These are phyloP conservation scores for Thermothielavioides terrestris DNA, from an alignment of 495 filamentous ascomycete genomes.

Conservation along the genomic window DNA sequence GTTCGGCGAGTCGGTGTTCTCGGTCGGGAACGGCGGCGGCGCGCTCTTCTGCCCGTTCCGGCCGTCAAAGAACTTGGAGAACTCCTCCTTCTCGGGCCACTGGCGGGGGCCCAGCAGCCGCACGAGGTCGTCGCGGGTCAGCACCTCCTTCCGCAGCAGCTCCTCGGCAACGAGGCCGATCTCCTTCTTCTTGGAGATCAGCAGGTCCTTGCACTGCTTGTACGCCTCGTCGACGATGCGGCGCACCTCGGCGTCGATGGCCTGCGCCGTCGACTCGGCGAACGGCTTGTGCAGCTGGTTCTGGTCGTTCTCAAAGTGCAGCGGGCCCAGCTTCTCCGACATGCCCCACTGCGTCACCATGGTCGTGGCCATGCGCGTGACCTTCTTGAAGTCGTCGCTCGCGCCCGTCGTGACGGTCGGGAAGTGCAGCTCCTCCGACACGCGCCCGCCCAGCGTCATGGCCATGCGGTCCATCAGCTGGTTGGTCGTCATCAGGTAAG, in stretches of 20 bases:
- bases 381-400: conserved; percentile 97
- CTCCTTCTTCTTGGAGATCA: conserved; percentile 78
- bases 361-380: conserved; percentile 83
- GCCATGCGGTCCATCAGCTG: conserved; percentile 99
- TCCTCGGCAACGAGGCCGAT: conserved; percentile 89
- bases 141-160: conserved; percentile 80
- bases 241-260: conserved; percentile 83
- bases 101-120: conserved; percentile 73
- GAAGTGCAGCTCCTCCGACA: conserved; percentile 93
- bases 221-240: conserved; percentile 87
- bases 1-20: conserved; percentile 31
- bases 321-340: conserved; percentile 82
- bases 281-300: conserved; percentile 88
- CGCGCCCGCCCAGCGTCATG: conserved; percentile 92
- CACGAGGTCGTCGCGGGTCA: conserved; percentile 83
- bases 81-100: conserved; percentile 78
- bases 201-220: conserved; percentile 74
- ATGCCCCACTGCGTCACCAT: conserved; percentile 99
- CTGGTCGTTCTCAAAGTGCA: conserved; percentile 76
- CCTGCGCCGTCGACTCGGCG: conserved; percentile 83
- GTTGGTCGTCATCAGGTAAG: conserved; percentile 87
- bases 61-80: conserved; percentile 80
- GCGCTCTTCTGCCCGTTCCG: conserved; percentile 30
- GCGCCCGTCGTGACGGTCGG: conserved; percentile 91
- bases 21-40: conserved; percentile 49